phyloP scores from a whole-genome alignment of 495 filamentous ascomycete species.

The Cairneyella variabilis region DNA sequence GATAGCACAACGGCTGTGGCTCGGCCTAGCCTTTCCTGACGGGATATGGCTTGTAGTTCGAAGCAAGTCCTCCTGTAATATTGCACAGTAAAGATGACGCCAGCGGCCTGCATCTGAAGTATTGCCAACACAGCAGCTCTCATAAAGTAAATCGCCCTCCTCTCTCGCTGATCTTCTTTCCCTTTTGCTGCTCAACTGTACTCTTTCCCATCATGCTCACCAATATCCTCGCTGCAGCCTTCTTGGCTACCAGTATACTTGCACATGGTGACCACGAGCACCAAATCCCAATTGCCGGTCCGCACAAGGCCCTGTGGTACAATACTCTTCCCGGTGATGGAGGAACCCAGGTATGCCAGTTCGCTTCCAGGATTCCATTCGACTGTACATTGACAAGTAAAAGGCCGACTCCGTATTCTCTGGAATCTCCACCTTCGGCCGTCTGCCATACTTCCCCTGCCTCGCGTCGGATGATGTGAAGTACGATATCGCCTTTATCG shows the following conservation, averaged over 20 bases:
- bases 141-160: constrained; percentile 14
- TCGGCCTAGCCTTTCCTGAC: background rate
- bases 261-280: constrained; percentile 32
- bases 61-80: constrained; percentile 20
- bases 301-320: constrained; percentile 50
- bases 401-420: constrained; percentile 45
- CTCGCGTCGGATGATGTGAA: constrained; percentile 59
- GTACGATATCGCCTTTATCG: constrained; percentile 82
- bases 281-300: constrained; percentile 39
- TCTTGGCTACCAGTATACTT: constrained; percentile 22
- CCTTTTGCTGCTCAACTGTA: constrained; percentile 9
- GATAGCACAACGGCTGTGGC: constrained; percentile 1
- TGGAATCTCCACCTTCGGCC: constrained; percentile 73
- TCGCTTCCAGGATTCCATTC: background rate
- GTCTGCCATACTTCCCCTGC: constrained; percentile 74
- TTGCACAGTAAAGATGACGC: constrained; percentile 25
- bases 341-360: constrained; percentile 45
- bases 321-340: constrained; percentile 53
- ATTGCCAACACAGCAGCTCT: constrained; percentile 20
- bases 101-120: background rate
- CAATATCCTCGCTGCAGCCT: constrained; percentile 16
- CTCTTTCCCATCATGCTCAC: constrained; percentile 20
- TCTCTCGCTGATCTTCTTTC: background rate
- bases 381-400: constrained; percentile 9
- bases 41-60: constrained; percentile 12